These are phyloP conservation scores for Lotus japonicus DNA, from an alignment of 306 rosid genomes.

Conservation along the genomic window DNA sequence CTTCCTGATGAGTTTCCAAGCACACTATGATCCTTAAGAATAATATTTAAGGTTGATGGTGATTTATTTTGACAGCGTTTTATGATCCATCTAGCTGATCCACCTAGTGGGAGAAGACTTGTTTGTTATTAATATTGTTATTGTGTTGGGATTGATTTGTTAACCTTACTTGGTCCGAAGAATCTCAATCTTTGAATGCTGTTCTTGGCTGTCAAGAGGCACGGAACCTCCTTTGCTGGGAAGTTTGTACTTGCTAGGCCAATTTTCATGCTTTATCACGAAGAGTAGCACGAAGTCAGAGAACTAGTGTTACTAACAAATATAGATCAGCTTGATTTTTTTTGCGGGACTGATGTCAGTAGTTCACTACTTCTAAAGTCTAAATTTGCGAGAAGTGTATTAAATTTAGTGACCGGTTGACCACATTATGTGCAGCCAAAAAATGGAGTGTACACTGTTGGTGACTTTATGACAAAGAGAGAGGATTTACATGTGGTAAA, in stretches of 20 bases:
- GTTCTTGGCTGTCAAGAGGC: not conserved
- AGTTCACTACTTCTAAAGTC: not conserved
- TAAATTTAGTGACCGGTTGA: not conserved
- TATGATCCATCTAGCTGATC: no score
- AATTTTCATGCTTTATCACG: not conserved
- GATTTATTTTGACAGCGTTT: no score
- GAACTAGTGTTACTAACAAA: not conserved
- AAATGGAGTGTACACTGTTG: conserved; percentile 65
- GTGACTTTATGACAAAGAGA: conserved; percentile 86
- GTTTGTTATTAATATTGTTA: no score
- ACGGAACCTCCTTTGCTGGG: not conserved
- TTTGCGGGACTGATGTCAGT: not conserved
- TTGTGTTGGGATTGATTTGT: not conserved
- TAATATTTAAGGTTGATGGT: no score
- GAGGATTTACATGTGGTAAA: conserved; percentile 71
- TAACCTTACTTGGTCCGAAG: not conserved
- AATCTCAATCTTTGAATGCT: not conserved
- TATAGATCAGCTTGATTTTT: not conserved
- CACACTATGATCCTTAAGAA: no score
- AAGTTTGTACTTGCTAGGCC: not conserved
- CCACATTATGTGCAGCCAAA: conserved; percentile 42
- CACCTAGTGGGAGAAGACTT: no score
- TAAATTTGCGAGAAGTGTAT: not conserved
- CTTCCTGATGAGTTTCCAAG: no score
- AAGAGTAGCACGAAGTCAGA: not conserved